Base-by-base conservation (phyloP, 2,329 filamentous ascomycete species). In the Verticillium isaacii region DNA sequence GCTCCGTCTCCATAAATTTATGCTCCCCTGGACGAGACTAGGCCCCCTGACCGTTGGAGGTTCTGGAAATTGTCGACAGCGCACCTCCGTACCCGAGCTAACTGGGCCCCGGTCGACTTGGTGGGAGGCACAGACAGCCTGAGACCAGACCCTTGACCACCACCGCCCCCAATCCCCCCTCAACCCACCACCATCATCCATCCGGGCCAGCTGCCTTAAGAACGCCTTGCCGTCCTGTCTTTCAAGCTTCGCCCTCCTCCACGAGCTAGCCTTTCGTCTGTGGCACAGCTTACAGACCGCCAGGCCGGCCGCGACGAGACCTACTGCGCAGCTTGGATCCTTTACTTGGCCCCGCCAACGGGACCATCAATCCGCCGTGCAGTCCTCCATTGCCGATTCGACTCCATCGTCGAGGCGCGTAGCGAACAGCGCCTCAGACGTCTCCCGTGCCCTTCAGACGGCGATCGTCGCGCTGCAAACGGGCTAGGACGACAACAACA, bases 261-360 rank as follows among this genome's bases (percentile, higher is more conserved):
- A 36, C 39, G 45, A 59, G 58, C 58, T 54, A 59, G 45, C 41
- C 32, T 14, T 37, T 19, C 58, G 45, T 32, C 32, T 36, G 58
- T 50, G 32, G 25, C 45, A 41, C n/a, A 59, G 58, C 58, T 55
- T 23, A 36, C n/a, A 36, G 58, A 59, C 58, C 58, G 25, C 41
- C 58, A 25, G 58, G 58, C 58, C 58, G 45, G 45, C 58, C 58
- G 23, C 19, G 41, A 54, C 58, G 58, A 54, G 58, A 59, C 58
- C 58, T 19, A 50, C 25, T 50, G 57, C 57, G 57, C 57, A 58
- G 57, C 37, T 50, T 32, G 36, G 23, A 29, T 25, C 57, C 39
- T 23, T 32, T 41, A 15, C 37, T 50, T 32, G 23, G 37, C 19
- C 19, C 39, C 39, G 25, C 23, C 57, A 32, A 41, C 25, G 37